Conservation (phyloP, 2,329 filamentous ascomycete species). For the Talaromyces sp. region DNA sequence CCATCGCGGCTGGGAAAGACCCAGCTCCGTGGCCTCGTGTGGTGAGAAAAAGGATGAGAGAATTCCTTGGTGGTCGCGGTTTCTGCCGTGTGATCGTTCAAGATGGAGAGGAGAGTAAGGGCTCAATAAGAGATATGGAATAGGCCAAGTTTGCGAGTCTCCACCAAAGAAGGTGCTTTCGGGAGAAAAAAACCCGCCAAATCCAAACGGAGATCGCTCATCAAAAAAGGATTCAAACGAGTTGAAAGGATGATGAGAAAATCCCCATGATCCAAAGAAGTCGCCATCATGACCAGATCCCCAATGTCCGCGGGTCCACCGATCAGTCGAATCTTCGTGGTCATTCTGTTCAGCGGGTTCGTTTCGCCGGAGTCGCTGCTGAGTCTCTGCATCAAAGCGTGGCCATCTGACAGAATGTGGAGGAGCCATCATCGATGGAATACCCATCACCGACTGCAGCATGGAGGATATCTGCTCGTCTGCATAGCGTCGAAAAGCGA, state of each 20-base stretch:
- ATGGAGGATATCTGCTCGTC: conserved; percentile 54
- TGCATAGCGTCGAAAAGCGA: conserved; percentile 56
- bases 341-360: conserved; percentile 6
- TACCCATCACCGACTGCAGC: conserved; percentile 47
- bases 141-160: conserved; percentile 32
- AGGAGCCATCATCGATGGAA: conserved; percentile 32
- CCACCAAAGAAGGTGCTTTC: conserved; percentile 30
- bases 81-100: conserved; percentile 35
- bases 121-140: conserved; percentile 41
- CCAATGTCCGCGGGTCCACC: conserved; percentile 1
- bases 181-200: conserved; percentile 24
- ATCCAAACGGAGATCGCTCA: conserved; percentile 23
- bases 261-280: conserved; percentile 17
- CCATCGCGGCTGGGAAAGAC: conserved; percentile 41
- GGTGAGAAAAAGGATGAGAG: conserved; percentile 32
- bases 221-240: conserved; percentile 32
- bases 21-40: conserved; percentile 28
- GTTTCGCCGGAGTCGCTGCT: conserved; percentile 17
- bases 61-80: conserved; percentile 21
- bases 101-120: conserved; percentile 53
- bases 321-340: neutral
- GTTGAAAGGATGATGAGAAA: conserved; percentile 20
- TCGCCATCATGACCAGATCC: conserved; percentile 15
- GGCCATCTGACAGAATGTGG: conserved; percentile 30
- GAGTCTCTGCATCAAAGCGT: conserved; percentile 26